Percentiles rank a stretch among this genome's conserved stretches.
phyloP scores from a whole-genome alignment of 768 basidiomycete species.

The Tylopilus subfusipes region DNA sequence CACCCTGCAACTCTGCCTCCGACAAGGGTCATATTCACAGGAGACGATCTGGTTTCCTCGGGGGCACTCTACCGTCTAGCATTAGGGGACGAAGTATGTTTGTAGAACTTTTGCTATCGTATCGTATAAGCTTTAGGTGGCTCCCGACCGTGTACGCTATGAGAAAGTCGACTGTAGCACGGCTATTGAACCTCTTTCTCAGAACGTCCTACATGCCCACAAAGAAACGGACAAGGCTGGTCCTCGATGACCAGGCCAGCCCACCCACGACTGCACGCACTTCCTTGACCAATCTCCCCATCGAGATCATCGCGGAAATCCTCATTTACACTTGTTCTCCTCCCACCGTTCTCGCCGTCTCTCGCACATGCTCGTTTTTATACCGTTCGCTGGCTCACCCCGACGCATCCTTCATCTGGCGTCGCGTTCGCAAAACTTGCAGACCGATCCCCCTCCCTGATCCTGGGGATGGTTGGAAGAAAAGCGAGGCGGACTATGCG shows the following conservation, averaged over 20 bases:
- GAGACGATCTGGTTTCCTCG: no score
- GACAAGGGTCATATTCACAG: not conserved
- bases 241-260: not conserved
- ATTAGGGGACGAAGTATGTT: no score
- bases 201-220: not conserved
- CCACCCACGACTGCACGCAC: not conserved
- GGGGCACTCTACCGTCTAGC: no score
- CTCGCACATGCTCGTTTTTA: slow-evolving; percentile 55
- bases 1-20: not conserved
- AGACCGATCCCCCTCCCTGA: slow-evolving; percentile 38
- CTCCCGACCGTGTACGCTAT: no score
- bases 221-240: not conserved
- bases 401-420: slow-evolving; percentile 57
- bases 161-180: no score
- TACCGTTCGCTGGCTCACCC: slow-evolving; percentile 45
- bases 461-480: slow-evolving; percentile 36
- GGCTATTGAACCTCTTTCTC: not conserved
- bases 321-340: slow-evolving; percentile 51
- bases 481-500: slow-evolving; percentile 56
- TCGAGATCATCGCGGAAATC: slow-evolving; percentile 65
- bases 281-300: slow-evolving; percentile 39
- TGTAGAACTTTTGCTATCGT: no score
- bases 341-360: slow-evolving; percentile 54
- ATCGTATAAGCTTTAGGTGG: no score
- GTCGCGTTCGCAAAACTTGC: slow-evolving; percentile 41